Base-by-base conservation (phyloP, 164 flowering plant genomes). In the Liquidambar formosana region DNA sequence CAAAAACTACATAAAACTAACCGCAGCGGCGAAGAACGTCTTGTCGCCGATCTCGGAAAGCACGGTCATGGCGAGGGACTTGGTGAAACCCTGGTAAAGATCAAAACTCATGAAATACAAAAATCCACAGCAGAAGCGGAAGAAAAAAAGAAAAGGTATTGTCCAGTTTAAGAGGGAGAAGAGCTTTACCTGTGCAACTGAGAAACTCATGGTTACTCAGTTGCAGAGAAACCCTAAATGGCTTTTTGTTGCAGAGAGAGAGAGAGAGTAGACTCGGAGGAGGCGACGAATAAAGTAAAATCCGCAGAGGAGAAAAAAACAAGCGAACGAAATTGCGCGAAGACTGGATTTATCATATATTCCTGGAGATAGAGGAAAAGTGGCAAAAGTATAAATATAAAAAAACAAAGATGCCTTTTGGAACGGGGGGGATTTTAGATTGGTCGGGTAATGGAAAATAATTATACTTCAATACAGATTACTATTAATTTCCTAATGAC, bases 11-110 rank as follows among this genome's bases (percentile, higher is more conserved):
- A 47, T 53, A 47, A 68, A 38, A 67, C 90, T 81, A 65, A 93
- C 98, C 72, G 98, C 97, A 28, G 98, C 98, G 9, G 95, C 95
- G 63, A 93, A 86, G 64, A 93, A 93, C 5, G 98, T 93, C 82
- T 93, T 91, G 85, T 93, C 98, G 25, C 98, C 98, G 73, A 93
- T 93, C 84, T 93, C 98, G 3, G 98, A 93, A 9, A 93, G 83
- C 49, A 93, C 86, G 1, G 96, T 93, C 96, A 93, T 88, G 49
- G 91, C 96, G 60, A 93, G 89, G 6, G 98, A 91, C 84, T 91
- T 93, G 58, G 90, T 78, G 64, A 93, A 87, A 53, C 94, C 97
- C 97, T 93, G 58, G 53, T 58, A 28, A 21, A 28, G 4, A 61
- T 43, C 8, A 1, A 45, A 41, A 27, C 10, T 1, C 8, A 41